These are phyloP conservation scores for Aureobasidium pullulans DNA, from an alignment of 2,329 filamentous ascomycete species.

Conservation along the genomic window DNA sequence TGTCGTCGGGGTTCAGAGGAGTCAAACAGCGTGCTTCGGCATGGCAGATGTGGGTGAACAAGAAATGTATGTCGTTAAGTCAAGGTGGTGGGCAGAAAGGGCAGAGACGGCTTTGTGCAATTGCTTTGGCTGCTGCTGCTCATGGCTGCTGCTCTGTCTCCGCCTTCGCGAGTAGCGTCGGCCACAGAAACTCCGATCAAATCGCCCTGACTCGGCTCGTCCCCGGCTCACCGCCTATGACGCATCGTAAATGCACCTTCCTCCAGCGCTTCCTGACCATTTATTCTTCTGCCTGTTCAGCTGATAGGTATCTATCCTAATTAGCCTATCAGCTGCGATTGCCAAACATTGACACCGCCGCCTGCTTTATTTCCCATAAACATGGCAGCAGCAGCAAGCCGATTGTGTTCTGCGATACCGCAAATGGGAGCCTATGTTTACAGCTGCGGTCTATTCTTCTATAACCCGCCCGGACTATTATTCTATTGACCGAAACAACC, in stretches of 20 bases:
- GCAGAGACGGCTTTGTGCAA: not conserved
- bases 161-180: slow-evolving; percentile 7
- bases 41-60: not conserved
- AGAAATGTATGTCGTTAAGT: not conserved
- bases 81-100: not conserved
- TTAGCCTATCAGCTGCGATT: no score
- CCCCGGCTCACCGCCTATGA: not conserved
- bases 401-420: no score
- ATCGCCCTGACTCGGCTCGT: not conserved
- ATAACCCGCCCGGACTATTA: not conserved
- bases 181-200: not conserved
- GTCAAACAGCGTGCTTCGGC: slow-evolving; percentile 7
- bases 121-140: slow-evolving; percentile 6
- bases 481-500: not conserved
- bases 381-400: no score
- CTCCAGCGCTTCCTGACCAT: not conserved
- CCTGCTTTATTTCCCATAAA: no score
- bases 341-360: no score
- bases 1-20: not conserved
- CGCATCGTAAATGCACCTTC: not conserved
- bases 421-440: no score
- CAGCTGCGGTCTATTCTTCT: not conserved
- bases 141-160: not conserved
- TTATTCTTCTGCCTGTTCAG: not conserved
- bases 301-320: not conserved